Percentiles rank a stretch among this genome's conserved stretches.
Conservation (phyloP, 257 asterid genomes). For the Primulina huaijiensis region DNA sequence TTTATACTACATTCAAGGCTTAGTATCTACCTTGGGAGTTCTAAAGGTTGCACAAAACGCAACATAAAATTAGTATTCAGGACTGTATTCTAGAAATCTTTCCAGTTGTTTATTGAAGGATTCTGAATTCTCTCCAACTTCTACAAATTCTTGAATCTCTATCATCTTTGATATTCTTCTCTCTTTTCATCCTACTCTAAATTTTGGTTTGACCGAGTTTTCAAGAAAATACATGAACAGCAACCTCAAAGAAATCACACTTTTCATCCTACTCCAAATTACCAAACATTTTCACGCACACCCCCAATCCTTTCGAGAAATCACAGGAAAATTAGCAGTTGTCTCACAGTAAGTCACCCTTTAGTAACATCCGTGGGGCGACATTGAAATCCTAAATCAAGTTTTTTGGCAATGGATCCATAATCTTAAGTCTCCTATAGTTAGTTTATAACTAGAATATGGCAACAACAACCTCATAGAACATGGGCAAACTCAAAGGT, state of each 20-base stretch:
- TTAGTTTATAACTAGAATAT: background rate
- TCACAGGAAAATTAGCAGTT: no score
- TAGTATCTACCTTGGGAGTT: background rate
- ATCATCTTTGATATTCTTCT: background rate
- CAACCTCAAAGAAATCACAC: no score
- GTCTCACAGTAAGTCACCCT: no score
- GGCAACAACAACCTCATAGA: background rate
- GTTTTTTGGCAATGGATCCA: no score
- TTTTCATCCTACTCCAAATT: no score
- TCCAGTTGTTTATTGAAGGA: background rate
- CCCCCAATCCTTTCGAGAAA: no score
- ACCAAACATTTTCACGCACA: background rate
- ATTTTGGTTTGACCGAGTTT: no score
- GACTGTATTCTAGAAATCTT: background rate
- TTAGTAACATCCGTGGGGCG: background rate
- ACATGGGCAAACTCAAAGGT: constrained; percentile 3
- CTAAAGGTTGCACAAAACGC: background rate
- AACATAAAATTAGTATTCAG: background rate
- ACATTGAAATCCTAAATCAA: no score
- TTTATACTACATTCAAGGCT: background rate
- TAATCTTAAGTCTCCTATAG: no score
- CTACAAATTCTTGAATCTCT: no score
- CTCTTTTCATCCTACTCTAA: background rate
- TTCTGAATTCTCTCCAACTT: background rate
- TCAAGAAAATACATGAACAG: no score